Evolutionary conservation across 2,329 filamentous ascomycete species (phyloP).

Genomic region (Ramichloridium luteum): DNA sequence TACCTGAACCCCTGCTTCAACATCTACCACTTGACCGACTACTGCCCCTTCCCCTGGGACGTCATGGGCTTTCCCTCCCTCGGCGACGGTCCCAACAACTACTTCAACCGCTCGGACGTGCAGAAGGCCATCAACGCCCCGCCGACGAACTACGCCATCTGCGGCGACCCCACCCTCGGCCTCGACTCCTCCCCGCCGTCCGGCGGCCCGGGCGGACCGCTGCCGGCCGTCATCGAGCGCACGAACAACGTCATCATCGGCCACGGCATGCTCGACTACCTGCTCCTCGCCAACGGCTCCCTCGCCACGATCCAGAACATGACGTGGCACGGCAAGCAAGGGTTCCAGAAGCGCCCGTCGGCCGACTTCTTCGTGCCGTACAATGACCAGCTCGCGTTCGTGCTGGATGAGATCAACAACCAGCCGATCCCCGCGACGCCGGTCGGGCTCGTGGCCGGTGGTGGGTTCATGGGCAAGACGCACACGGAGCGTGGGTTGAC

Average conservation of each 20-base stretch:
- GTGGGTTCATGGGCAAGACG: constrained; percentile 15
- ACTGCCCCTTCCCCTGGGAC: constrained; percentile 19
- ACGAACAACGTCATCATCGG: constrained; percentile 25
- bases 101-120: constrained; percentile 26
- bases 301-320: constrained; percentile 21
- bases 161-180: constrained; percentile 14
- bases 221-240: constrained; percentile 21
- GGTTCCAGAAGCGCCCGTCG: constrained; percentile 15
- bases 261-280: constrained; percentile 17
- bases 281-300: constrained; percentile 20
- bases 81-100: constrained; percentile 6
- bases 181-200: constrained; percentile 23
- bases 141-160: constrained; percentile 17
- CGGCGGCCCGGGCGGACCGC: background rate
- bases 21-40: constrained; percentile 22
- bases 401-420: constrained; percentile 9
- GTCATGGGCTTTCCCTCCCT: constrained; percentile 8
- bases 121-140: constrained; percentile 25
- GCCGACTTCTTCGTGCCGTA: constrained; percentile 17
- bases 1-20: constrained; percentile 25
- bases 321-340: constrained; percentile 22
- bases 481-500: constrained; percentile 19
- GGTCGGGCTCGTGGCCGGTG: constrained; percentile 10
- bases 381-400: constrained; percentile 7
- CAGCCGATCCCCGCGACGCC: constrained; percentile 7